Conservation (phyloP, 2,329 filamentous ascomycete genomes). For the Fusarium sp. region DNA sequence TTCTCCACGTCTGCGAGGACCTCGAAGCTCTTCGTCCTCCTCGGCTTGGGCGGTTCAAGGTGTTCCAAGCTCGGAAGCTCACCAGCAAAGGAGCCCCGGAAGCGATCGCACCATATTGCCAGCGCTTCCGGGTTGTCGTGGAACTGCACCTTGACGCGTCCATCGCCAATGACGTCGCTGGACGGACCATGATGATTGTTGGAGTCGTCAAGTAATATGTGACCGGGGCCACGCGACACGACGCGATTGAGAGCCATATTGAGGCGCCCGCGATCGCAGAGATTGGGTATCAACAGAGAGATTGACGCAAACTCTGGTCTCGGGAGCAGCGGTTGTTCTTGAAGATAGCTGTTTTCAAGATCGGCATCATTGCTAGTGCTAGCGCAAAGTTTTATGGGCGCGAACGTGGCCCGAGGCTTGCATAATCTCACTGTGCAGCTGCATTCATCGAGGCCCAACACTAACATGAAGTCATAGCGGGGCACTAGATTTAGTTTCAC, state of each 20-base stretch:
- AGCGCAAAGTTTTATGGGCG: not conserved
- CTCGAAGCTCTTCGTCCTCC: slow-evolving; percentile 35
- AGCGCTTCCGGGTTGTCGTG: slow-evolving; percentile 43
- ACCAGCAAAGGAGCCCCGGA: slow-evolving; percentile 26
- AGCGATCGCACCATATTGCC: slow-evolving; percentile 40
- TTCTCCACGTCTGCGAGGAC: slow-evolving; percentile 32
- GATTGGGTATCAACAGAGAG: not conserved
- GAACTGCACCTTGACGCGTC: slow-evolving; percentile 46
- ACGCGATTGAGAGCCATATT: slow-evolving; percentile 44
- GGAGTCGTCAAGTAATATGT: slow-evolving; percentile 39
- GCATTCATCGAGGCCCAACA: not conserved
- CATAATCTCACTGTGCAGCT: not conserved
- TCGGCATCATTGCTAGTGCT: not conserved
- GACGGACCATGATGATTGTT: slow-evolving; percentile 34
- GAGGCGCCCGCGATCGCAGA: not conserved
- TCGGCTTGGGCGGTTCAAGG: slow-evolving; percentile 22
- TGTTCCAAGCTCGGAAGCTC: slow-evolving; percentile 14
- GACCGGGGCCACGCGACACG: slow-evolving; percentile 42
- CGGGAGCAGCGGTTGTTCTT: not conserved
- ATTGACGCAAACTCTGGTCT: not conserved
- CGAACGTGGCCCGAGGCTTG: not conserved
- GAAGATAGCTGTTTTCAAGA: not conserved
- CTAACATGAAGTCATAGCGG: slow-evolving; percentile 15
- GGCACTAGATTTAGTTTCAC: slow-evolving; percentile 3
- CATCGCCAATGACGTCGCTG: slow-evolving; percentile 43